Evolutionary conservation across 2,329 filamentous ascomycete species (phyloP), one percentile per base, ranked within the genome.

Genomic region (Fusarium buxicola): DNA sequence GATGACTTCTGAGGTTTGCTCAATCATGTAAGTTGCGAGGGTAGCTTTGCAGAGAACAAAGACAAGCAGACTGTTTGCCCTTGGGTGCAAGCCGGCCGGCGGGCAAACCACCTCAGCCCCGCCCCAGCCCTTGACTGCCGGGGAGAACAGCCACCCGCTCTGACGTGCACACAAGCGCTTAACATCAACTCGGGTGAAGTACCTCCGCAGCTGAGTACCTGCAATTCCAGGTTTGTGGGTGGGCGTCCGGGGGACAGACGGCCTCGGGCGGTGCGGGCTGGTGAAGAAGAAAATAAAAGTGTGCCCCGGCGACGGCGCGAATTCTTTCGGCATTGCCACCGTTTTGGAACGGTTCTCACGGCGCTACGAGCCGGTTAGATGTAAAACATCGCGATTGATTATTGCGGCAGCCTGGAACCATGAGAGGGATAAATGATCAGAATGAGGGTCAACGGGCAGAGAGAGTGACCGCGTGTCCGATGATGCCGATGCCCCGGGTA

Each of bases 401-500:
- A 38, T 10, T 25, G 41, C 16, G 35, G 24, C n/a, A 10, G 16
- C n/a, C 21, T 18, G 28, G 16, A 12, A 8, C 5, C 4, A 31
- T 25, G 11, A 30, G 38, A 28, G 16, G 16, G 11, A 32, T 24
- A 40, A 28, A 16, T 13, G 38, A 47, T 12, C 24, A 13, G 31
- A 32, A 12, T 12, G n/a, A 16, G 24, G n/a, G 15, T n/a, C n/a
- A 34, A 47, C 18, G 34, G 39, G n/a, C 40, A 35, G n/a, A 30
- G 13, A 39, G 44, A 13, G 25, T 36, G 32, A 47, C 13, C 30
- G 32, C 40, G 28, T 40, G 30, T 52, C 60, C 60, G 55, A 64
- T 38, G 30, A 57, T 64, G 49, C 60, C 60, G 60, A 64, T 40
- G 31, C 38, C 41, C 60, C 50, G 60, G 60, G 31, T 52, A 57